Base-by-base conservation (phyloP, 495 filamentous ascomycete genomes). In the Parmelia sp. region DNA sequence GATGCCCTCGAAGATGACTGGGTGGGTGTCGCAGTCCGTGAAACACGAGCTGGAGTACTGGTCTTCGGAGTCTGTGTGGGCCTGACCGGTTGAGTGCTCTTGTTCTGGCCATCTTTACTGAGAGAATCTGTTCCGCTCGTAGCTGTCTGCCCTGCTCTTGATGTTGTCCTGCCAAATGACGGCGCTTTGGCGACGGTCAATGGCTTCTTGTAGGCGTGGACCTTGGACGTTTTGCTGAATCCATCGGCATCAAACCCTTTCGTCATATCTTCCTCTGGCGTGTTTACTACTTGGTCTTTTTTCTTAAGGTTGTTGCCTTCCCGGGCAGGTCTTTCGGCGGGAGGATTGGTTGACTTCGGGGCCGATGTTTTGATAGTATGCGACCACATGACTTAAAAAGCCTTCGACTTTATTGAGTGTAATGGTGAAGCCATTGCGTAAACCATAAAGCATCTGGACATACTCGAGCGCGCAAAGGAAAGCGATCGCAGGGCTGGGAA, bases 151-250 rank as follows among this genome's bases (percentile, higher is more conserved):
- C 57, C 62, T 21, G 23, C 35, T 37, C 57, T 64, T 25, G 62
- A 64, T 31, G 62, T 51, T 39, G 62, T 64, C 21, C 62, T 64
- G n/a, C 62, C 62, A 40, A 64, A 57, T 1, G 56, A 39, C 9
- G 62, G 62, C 19, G 56, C 62, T 58, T 64, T 64, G 40, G 62
- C 40, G 27, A 64, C 62, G 8, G 62, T 64, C 35, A 64, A 36
- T 15, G 57, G 62, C 25, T 64, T 64, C 57, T 53, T 64, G 23
- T 56, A 60, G 11, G 62, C 25, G 23, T 59, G 57, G n/a, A 64
- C 37, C 23, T 53, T 40, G 36, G 62, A 64, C 14, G 56, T 64
- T 58, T 59, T 64, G 31, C 62, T 64, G 35, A 64, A 64, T 19
- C 62, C 62, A 64, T 64, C 62, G 8, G 56, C 42, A 36, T 64